A percentile compares a stretch with the other conserved stretches of the same genome.
phyloP scores from a whole-genome alignment of 441 rosid genomes.

The Adansonia gregorii region DNA sequence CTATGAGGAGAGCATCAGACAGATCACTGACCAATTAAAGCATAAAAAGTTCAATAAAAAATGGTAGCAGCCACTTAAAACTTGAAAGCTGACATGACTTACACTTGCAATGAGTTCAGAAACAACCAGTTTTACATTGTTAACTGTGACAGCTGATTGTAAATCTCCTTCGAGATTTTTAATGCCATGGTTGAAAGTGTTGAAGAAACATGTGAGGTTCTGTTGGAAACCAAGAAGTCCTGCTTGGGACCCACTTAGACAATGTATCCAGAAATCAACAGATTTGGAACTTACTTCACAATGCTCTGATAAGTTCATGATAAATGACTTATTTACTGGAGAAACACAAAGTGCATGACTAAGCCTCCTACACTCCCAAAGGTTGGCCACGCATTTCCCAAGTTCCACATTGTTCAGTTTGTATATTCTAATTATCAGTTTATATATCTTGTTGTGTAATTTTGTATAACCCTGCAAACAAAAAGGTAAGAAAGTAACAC shows the following conservation, averaged over 20 bases:
- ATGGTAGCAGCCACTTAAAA: constrained; percentile 1
- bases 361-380: constrained; percentile 89
- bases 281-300: constrained; percentile 53
- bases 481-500: constrained; percentile 11
- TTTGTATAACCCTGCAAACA: constrained; percentile 62
- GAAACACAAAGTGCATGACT: constrained; percentile 84
- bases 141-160: constrained; percentile 45
- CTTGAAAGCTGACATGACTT: constrained; percentile 35
- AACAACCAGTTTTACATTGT: constrained; percentile 63
- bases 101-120: constrained; percentile 66
- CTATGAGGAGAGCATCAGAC: constrained; percentile 40
- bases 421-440: constrained; percentile 60
- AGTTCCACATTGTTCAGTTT: constrained; percentile 52
- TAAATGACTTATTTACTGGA: constrained; percentile 68
- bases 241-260: constrained; percentile 67
- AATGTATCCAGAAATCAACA: constrained; percentile 68
- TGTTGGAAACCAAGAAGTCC: constrained; percentile 67
- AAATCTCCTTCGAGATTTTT: constrained; percentile 34
- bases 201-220: constrained; percentile 47
- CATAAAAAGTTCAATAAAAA: constrained; percentile 21
- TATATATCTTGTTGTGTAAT: constrained; percentile 54
- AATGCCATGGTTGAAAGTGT: constrained; percentile 33
- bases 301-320: constrained; percentile 49
- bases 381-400: constrained; percentile 58
- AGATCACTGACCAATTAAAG: constrained; percentile 20